Evolutionary conservation across 495 filamentous ascomycete species (phyloP).

Genomic region (Thermochaetoides thermophila): DNA sequence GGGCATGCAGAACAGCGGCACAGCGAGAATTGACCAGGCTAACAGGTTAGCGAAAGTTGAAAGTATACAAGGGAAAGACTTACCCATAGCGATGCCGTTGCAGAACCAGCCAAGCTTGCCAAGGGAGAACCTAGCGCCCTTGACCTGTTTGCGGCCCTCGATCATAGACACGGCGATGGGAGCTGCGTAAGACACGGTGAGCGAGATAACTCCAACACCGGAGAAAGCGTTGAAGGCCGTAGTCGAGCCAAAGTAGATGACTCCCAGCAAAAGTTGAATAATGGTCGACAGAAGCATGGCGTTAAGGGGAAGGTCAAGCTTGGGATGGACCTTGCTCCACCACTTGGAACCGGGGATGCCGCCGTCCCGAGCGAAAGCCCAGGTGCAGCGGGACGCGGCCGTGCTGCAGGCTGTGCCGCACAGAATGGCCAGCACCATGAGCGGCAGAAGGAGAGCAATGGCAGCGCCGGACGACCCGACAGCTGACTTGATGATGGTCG

Average conservation of each 20-base stretch:
- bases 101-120: slow-evolving; percentile 38
- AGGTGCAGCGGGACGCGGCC: slow-evolving; percentile 43
- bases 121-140: slow-evolving; percentile 39
- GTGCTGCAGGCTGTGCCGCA: slow-evolving; percentile 48
- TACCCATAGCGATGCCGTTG: slow-evolving; percentile 42
- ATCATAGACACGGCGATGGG: slow-evolving; percentile 43
- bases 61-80: slow-evolving; percentile 9
- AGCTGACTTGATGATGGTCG: slow-evolving; percentile 30
- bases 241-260: slow-evolving; percentile 39
- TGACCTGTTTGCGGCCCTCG: slow-evolving; percentile 35
- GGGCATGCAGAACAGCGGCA: slow-evolving; percentile 53
- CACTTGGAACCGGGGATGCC: slow-evolving; percentile 41
- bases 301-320: slow-evolving; percentile 34
- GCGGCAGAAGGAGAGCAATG: slow-evolving; percentile 31
- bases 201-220: slow-evolving; percentile 45
- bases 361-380: slow-evolving; percentile 46
- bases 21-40: slow-evolving; percentile 48
- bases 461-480: slow-evolving; percentile 31
- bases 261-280: slow-evolving; percentile 29
- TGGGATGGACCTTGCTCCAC: slow-evolving; percentile 31
- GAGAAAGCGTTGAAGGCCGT: slow-evolving; percentile 46
- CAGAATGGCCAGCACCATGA: slow-evolving; percentile 38
- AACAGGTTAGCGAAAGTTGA: not conserved
- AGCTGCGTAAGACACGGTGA: slow-evolving; percentile 42
- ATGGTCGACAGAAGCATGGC: slow-evolving; percentile 36